Evolutionary conservation across 306 rosid genomes (phyloP), one percentile per base, ranked within the genome.

Genomic region (Rosa rugosa): DNA sequence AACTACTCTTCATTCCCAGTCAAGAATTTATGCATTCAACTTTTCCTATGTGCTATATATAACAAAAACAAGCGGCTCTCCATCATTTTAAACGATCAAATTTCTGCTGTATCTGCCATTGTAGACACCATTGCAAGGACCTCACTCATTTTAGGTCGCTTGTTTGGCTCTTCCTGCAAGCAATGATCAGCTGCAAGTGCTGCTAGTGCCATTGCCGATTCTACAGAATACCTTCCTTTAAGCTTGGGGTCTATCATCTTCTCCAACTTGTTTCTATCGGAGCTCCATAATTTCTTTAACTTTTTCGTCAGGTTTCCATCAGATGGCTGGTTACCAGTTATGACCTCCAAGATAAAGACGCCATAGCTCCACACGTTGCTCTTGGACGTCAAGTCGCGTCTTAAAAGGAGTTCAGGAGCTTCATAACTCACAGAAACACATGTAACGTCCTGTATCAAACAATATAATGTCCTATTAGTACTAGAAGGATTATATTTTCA

Each of bases 121-220:
- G n/a, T 31, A 63, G 69, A 63, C 69, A 63, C 69, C 69, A 31
- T 13, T 31, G 20, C 69, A 5, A 63, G 69, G 69, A 63, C 69
- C 5, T 63, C 69, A 14, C 69, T 63, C 69, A 31, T 63, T 27
- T 0, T 12, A 16, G 44, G 44, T 31, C 69, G 69, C 42, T 5
- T 42, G 1, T 14, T 5, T 27, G 69, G 69, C 1, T 63, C 11
- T 4, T 4, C 16, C 8, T 12, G 18, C 69, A 63, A 63, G 11
- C 69, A 63, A 12, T 63, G 41, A 0, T 27, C 34, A 54, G 25
- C 31, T 27, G 42, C 69, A 5, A 27, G 42, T 31, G 42, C 44
- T 12, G 17, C 42, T 31, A 63, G 11, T 18, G 22, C 69, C 69
- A 27, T 63, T 31, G 44, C 69, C 34, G 69, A 63, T 27, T 63